Percentiles rank a stretch among this genome's conserved stretches.
These are phyloP conservation scores for Phytophthora cryptogea DNA, from an alignment of 352 stramenopile genomes.

Conservation along the genomic window DNA sequence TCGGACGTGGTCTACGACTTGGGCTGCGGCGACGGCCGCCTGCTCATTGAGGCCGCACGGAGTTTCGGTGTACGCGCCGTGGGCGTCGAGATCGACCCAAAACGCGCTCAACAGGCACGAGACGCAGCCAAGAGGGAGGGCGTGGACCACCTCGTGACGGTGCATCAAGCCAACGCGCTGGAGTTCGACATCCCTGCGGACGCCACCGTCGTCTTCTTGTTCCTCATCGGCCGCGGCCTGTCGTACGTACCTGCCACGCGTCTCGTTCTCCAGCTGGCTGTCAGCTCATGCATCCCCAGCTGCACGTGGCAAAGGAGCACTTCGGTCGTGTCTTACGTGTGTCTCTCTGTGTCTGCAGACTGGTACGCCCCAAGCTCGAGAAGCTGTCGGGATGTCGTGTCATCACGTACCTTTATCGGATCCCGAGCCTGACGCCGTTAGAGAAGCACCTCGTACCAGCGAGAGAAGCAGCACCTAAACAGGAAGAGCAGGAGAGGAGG, in stretches of 20 bases:
- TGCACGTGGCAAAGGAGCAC: conserved; percentile 12
- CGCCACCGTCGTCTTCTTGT: conserved; percentile 79
- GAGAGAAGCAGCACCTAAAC: conserved; percentile 29
- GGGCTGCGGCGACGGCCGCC: conserved; percentile 77
- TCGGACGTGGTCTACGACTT: conserved; percentile 77
- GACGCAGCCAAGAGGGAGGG: conserved; percentile 25
- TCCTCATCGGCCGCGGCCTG: conserved; percentile 76
- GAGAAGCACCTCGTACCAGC: conserved; percentile 55
- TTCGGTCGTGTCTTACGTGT: conserved; percentile 4
- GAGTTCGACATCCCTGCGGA: conserved; percentile 63
- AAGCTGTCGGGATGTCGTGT: conserved; percentile 51
- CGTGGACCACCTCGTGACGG: conserved; percentile 59
- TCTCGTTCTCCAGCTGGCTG: conserved; percentile 1
- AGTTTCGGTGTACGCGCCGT: conserved; percentile 54
- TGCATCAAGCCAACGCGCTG: conserved; percentile 73
- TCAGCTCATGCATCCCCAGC: not conserved
- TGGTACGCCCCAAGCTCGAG: conserved; percentile 58
- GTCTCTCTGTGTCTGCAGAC: conserved; percentile 26
- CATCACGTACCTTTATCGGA: conserved; percentile 80
- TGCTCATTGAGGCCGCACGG: conserved; percentile 64
- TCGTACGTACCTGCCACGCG: conserved; percentile 62
- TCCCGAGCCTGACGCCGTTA: conserved; percentile 42
- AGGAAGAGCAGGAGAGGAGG: conserved; percentile 10
- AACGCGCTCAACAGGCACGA: conserved; percentile 40
- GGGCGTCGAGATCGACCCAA: conserved; percentile 70